These are phyloP conservation scores for Curvularia sp. DNA, from an alignment of 2,329 filamentous ascomycete species.

Conservation along the genomic window DNA sequence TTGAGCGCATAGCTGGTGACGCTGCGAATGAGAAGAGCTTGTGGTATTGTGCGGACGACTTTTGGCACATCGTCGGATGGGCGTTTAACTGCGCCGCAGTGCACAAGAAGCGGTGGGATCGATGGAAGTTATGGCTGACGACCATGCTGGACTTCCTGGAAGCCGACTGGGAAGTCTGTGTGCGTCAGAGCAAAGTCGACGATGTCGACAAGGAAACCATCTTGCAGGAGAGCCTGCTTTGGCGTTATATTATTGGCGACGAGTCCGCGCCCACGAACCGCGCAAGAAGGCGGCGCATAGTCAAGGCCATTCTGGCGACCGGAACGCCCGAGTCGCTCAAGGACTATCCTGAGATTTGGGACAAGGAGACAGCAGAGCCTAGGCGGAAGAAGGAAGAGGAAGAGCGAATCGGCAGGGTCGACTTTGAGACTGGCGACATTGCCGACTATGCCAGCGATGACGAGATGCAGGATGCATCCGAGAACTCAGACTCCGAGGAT, in stretches of 20 bases:
- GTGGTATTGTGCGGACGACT: constrained; percentile 80
- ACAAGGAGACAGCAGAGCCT: constrained; percentile 65
- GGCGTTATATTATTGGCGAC: constrained; percentile 62
- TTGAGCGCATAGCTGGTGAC: constrained; percentile 53
- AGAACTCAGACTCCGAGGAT: constrained; percentile 14
- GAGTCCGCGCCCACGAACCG: constrained; percentile 40
- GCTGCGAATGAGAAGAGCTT: constrained; percentile 70
- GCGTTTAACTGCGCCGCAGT: constrained; percentile 85
- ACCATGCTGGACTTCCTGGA: constrained; percentile 82
- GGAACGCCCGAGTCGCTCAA: constrained; percentile 61
- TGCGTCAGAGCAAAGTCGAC: constrained; percentile 41
- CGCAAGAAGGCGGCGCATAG: constrained; percentile 60
- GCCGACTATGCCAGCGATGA: constrained; percentile 58
- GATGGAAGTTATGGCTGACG: constrained; percentile 82
- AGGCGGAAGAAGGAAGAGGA: constrained; percentile 60
- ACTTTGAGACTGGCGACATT: constrained; percentile 64
- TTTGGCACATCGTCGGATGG: constrained; percentile 91
- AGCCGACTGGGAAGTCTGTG: constrained; percentile 69
- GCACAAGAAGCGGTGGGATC: constrained; percentile 76
- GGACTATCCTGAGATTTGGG: constrained; percentile 71
- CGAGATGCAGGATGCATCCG: constrained; percentile 37
- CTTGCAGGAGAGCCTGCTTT: constrained; percentile 65
- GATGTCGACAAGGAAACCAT: constrained; percentile 25
- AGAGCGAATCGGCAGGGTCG: constrained; percentile 64
- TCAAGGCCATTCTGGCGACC: constrained; percentile 73